Base-by-base conservation (phyloP, 2,329 filamentous ascomycete species). In the Penicillium sp. region DNA sequence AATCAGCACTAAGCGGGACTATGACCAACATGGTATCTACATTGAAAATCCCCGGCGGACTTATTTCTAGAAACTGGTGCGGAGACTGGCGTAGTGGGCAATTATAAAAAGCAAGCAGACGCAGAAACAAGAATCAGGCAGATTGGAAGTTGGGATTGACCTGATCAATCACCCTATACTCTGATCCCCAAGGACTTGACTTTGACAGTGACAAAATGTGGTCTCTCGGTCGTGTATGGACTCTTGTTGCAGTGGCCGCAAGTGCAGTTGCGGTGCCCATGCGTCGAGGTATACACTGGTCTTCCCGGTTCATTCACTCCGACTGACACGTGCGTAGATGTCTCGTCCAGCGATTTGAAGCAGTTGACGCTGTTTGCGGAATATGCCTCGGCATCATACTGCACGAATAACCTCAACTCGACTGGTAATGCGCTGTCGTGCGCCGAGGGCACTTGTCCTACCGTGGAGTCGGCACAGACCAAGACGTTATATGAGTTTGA, bases 361-460 rank as follows among this genome's bases (percentile, higher is more conserved):
- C 56, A 69, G 28, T 57, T 76, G 6, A 56, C 60, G 2, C 59
- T 74, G 45, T 73, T 70, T 52, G 66, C 69, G 27, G 67, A 76
- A 41, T 77, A 73, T 51, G 65, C 72, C 2, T 73, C 72, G 2
- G 73, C 74, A 3, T 62, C 72, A 13, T 76, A 76, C 54, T 76
- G 74, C 51, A 49, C 63, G 2, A 54, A 46, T 26, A 76, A 76
- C 54, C 66, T 71, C 54, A 57, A 71, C 38, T 64, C 64, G 17
- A 42, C 67, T 2, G 62, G 61, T 28, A 64, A 65, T 7, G 66
- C 65, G 35, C 33, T 75, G 29, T 60, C 59, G 6, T 77, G 74
- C 45, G 45, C 57, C 0, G 52, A 61, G 6, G 67, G 63, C 1
- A 73, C 70, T 44, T 77, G 74, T 47, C 65, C 70, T 1, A 48